Conservation (phyloP, 768 basidiomycete genomes). For the Lactarius evosmus region DNA sequence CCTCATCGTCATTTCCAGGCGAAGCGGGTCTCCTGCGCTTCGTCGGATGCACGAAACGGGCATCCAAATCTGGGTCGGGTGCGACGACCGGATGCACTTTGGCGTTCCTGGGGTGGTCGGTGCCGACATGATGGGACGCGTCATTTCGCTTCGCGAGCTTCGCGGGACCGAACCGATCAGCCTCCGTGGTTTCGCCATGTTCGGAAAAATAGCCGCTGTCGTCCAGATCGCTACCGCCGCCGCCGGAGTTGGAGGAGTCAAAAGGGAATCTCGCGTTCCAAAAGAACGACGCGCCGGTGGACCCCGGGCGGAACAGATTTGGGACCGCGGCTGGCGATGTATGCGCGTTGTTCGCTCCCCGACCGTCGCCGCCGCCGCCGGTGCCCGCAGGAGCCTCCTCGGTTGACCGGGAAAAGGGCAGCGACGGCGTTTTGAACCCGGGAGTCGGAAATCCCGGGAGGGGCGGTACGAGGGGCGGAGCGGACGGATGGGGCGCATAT, state of each 20-base stretch:
- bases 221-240: not conserved
- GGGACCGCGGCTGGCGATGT: not conserved
- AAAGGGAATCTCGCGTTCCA: constrained; percentile 6
- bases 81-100: not conserved
- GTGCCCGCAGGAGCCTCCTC: constrained; percentile 3
- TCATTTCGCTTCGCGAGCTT: not conserved
- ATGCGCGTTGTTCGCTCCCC: not conserved
- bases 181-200: constrained; percentile 5
- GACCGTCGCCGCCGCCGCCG: not conserved
- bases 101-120: not conserved
- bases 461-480: not conserved
- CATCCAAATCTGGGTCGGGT: not conserved
- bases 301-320: constrained; percentile 8
- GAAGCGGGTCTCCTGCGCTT: constrained; percentile 17
- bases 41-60: constrained; percentile 1
- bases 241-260: not conserved
- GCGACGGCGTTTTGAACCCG: constrained; percentile 19
- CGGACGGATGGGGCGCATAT: constrained; percentile 24
- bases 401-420: constrained; percentile 11
- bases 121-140: not conserved
- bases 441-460: not conserved
- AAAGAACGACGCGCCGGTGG: constrained; percentile 13
- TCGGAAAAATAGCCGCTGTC: constrained; percentile 25
- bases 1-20: not conserved
- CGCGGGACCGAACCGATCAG: not conserved